These are phyloP conservation scores for Anisodus acutangulus DNA, from an alignment of 257 asterid species.

Conservation along the genomic window DNA sequence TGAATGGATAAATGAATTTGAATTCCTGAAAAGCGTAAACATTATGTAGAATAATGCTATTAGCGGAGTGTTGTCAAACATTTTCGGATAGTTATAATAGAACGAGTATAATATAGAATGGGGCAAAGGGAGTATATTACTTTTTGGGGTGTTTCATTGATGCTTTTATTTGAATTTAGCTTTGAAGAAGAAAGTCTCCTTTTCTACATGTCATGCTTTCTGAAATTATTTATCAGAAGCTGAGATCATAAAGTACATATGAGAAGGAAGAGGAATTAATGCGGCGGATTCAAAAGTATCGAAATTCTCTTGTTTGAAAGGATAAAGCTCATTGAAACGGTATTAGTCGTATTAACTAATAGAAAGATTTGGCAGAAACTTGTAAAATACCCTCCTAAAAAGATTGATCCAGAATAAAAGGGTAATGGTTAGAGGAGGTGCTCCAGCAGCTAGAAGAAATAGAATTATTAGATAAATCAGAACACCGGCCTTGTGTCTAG, in stretches of 20 bases:
- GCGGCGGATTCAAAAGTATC: neutral
- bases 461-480: neutral
- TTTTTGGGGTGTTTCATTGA: neutral
- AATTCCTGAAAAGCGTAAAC: neutral
- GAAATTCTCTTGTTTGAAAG: neutral
- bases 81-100: neutral
- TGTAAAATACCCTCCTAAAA: neutral
- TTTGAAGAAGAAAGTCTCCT: neutral
- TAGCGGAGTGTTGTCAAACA: slow-evolving; percentile 11
- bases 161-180: neutral
- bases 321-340: neutral
- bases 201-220: neutral
- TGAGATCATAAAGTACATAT: neutral
- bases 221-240: neutral
- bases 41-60: neutral
- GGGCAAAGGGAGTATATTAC: too few relatives aligned
- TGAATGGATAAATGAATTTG: neutral
- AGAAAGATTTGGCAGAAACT: neutral
- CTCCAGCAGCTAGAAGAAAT: slow-evolving; percentile 9
- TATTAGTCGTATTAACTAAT: neutral
- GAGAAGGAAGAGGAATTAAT: neutral
- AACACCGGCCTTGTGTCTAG: neutral
- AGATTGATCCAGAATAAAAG: neutral
- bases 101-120: neutral
- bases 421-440: neutral